These are phyloP conservation scores for Sporothrix phasma DNA, from an alignment of 2,329 filamentous ascomycete genomes.

Conservation along the genomic window DNA sequence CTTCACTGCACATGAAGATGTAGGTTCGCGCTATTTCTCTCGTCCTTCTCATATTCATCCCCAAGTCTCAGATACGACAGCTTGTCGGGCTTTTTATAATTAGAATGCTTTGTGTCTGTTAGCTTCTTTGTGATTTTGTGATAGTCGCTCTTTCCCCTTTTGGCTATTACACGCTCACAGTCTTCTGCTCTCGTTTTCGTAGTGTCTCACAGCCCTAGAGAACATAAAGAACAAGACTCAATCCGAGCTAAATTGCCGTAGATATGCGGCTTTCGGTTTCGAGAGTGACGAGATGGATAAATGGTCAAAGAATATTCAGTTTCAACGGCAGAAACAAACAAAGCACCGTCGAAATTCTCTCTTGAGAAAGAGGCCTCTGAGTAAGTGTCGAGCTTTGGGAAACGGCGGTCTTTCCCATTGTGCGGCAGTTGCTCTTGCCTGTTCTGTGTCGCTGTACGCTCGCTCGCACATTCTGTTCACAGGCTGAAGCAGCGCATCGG, in stretches of 20 bases:
- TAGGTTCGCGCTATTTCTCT: neutral
- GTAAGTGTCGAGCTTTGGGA: too few species aligned
- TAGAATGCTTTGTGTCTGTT: neutral
- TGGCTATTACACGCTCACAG: neutral
- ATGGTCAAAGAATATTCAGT: too few species aligned
- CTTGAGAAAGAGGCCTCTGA: neutral
- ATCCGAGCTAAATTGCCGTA: neutral
- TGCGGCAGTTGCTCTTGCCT: neutral
- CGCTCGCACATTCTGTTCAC: neutral
- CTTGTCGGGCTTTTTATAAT: neutral
- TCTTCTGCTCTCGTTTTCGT: neutral
- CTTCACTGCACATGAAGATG: too few species aligned
- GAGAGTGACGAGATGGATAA: too few species aligned
- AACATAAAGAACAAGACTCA: neutral
- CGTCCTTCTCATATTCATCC: neutral
- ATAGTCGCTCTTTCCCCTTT: slow-evolving; percentile 2
- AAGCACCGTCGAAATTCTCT: too few species aligned
- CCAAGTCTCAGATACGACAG: neutral
- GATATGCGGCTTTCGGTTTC: neutral
- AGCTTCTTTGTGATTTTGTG: neutral
- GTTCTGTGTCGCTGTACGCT: neutral
- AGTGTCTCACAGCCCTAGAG: neutral
- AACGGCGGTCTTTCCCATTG: slow-evolving; percentile 2
- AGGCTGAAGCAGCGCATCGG: neutral
- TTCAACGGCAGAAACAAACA: too few species aligned